Evolutionary conservation across 139 green algal genomes (phyloP), one percentile per base, ranked within the genome.

Genomic region (Closterium sp.): DNA sequence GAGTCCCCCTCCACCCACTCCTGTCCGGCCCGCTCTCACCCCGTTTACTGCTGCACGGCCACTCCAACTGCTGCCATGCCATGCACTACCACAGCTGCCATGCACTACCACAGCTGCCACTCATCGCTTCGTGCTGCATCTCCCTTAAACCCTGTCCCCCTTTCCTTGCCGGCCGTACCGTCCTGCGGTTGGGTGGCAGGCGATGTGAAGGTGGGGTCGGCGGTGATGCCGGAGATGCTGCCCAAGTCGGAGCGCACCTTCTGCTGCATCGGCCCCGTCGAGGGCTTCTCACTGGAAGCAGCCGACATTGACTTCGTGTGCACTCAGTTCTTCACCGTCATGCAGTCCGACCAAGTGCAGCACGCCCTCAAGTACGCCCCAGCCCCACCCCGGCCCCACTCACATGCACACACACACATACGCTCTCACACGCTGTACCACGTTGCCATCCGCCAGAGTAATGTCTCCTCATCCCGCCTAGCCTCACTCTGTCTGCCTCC

Each of bases 261-360:
- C n/a, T 29, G 31, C 22, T 93, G 89, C 85, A 86, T 92, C n/a
- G 92, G 38, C 27, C 31, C 73, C 27, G 92, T 94, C 0, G 92
- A 94, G 85, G 85, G 27, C 24, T 94, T 94, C 29, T 38, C 92
- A n/a, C 24, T 94, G 24, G 89, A 90, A 10, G 92, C 92, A 9
- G 38, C 9, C 1, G 92, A 94, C 86, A 29, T 94, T 30, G 85
- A 93, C 27, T 94, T 91, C 22, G 89, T 94, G 42, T 90, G 34
- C 84, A 73, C 62, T 0, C 92, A 94, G 42, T 94, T 94, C 28
- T 34, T n/a, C 34, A 45, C 31, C 85, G 70, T 73, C 21, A 86
- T 94, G 84, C 89, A 93, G 21, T 87, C 31, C 70, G 31, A 79
- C 32, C 17, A 84, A n/a, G 31, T 94, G 24, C 92, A 90, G n/a